A percentile compares a stretch with the other conserved stretches of the same genome.
phyloP scores from a whole-genome alignment of 371 early-diverging fungal species.

The Fennellomyces sp. region DNA sequence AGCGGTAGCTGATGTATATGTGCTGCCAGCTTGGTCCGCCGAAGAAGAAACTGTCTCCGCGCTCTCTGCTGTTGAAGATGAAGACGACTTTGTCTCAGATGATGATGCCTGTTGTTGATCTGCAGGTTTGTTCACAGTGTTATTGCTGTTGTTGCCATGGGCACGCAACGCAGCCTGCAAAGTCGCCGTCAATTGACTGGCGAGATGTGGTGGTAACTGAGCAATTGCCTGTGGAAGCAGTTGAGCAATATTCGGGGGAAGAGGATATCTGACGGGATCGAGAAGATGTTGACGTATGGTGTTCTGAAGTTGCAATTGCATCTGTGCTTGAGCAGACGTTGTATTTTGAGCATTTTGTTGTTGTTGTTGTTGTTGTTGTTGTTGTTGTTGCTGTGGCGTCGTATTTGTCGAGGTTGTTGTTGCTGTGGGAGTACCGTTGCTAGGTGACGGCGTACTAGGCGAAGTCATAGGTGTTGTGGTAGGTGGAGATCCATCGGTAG shows the following conservation, averaged over 20 bases:
- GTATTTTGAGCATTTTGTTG: background rate
- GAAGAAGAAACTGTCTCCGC: too few species aligned
- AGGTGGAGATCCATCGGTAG: background rate
- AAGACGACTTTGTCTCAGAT: background rate
- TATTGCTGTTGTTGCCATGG: conserved; percentile 3
- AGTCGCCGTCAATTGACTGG: conserved; percentile 35
- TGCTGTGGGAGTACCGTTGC: background rate
- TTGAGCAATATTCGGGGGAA: conserved; percentile 41
- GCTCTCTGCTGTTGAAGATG: background rate
- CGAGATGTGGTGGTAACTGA: conserved; percentile 44
- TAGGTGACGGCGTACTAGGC: background rate
- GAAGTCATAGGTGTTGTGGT: conserved; percentile 6
- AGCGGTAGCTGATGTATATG: too few species aligned
- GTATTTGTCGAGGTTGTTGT: background rate
- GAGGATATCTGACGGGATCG: conserved; percentile 41
- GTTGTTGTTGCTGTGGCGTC: background rate
- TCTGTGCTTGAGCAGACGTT: conserved; percentile 13
- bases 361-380: background rate
- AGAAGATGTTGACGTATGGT: conserved; percentile 46
- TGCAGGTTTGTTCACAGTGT: background rate
- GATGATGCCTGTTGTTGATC: background rate
- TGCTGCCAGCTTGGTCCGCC: too few species aligned
- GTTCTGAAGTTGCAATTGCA: conserved; percentile 41
- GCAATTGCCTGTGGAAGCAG: conserved; percentile 47
- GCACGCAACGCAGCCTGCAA: conserved; percentile 30